These are phyloP conservation scores for Sanguinoderma infundibulare DNA, from an alignment of 1,284 basidiomycete species.

Conservation along the genomic window DNA sequence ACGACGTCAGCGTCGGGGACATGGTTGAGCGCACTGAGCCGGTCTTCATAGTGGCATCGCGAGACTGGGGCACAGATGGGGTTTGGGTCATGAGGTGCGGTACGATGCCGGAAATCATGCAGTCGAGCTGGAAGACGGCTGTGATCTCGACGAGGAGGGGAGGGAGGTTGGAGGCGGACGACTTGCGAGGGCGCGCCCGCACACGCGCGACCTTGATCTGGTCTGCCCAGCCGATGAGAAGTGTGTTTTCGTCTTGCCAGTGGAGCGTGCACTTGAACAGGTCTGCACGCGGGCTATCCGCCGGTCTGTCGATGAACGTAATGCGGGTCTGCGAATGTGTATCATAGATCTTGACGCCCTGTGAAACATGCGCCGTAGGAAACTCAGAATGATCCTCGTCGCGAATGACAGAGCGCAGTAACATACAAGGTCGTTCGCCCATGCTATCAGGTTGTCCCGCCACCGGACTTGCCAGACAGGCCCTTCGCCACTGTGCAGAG, in stretches of 20 bases:
- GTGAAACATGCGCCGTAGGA: neutral
- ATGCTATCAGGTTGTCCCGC: conserved; percentile 88
- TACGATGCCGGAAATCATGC: conserved; percentile 92
- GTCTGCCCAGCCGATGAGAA: conserved; percentile 95
- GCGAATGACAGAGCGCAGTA: conserved; percentile 1
- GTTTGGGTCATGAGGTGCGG: conserved; percentile 63
- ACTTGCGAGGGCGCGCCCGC: conserved; percentile 60
- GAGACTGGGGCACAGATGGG: conserved; percentile 22
- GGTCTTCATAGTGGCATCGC: conserved; percentile 25
- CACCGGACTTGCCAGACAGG: conserved; percentile 94
- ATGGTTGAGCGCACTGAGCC: conserved; percentile 26
- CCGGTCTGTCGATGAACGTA: conserved; percentile 85
- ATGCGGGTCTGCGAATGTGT: conserved; percentile 80
- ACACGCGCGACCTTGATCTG: conserved; percentile 91
- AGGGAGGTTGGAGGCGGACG: conserved; percentile 48
- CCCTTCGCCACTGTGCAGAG: conserved; percentile 89
- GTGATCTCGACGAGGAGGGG: conserved; percentile 85
- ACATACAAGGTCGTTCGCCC: conserved; percentile 93
- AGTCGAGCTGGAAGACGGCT: conserved; percentile 92
- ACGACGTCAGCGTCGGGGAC: conserved; percentile 57
- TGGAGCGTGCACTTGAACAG: conserved; percentile 90
- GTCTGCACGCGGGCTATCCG: conserved; percentile 87
- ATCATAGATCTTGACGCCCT: conserved; percentile 97
- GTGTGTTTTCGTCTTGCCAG: conserved; percentile 91
- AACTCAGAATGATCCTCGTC: neutral